Base-by-base conservation (phyloP, 1,284 basidiomycete species). In the Ceratobasidium sp. region DNA sequence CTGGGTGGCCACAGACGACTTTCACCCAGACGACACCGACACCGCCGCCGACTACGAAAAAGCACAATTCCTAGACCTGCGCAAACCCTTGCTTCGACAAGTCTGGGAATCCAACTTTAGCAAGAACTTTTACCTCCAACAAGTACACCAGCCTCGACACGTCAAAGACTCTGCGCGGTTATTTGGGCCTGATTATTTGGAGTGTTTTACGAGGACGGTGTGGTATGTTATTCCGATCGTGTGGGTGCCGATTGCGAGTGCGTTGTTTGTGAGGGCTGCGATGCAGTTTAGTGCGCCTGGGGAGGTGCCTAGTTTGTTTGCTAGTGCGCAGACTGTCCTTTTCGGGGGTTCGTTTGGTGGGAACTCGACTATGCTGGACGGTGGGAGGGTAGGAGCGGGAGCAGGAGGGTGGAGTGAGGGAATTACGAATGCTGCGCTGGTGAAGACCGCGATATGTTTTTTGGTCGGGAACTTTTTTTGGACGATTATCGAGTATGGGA, bases 111-210 rank as follows among this genome's bases (percentile, higher is more conserved):
- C 89, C 44, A 93, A 94, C 81, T 98, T 94, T 81, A 92, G 92
- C 80, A 99, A 99, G 86, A 90, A 93, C 24, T 99, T 98, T 82
- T 99, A 99, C 83, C 87, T 99, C 67, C 89, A 95, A 80, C 97
- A 99, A 83, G 96, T 99, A 0, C 97, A 99, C 83, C 95, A 97
- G 83, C 94, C 97, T 7, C 91, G 97, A 60, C 97, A 99, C 83
- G 82, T 98, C 65, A 87, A 91, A 36, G 88, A 96, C 60, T 92
- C 95, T 11, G 96, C 96, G 0, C 90, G 94, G 76, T 86, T 99
- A 77, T 99, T 99, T 82, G 92, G 93, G n/a, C 91, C 91, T 5
- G 86, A 88, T 75, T 88, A 91, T 77, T 90, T 99, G 47, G 97
- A 99, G 87, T 92, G 94, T 74, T 90, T 93, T 80, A 98, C 96